Evolutionary conservation across 495 filamentous ascomycete species (phyloP).

Genomic region (Talaromyces borbonicus): DNA sequence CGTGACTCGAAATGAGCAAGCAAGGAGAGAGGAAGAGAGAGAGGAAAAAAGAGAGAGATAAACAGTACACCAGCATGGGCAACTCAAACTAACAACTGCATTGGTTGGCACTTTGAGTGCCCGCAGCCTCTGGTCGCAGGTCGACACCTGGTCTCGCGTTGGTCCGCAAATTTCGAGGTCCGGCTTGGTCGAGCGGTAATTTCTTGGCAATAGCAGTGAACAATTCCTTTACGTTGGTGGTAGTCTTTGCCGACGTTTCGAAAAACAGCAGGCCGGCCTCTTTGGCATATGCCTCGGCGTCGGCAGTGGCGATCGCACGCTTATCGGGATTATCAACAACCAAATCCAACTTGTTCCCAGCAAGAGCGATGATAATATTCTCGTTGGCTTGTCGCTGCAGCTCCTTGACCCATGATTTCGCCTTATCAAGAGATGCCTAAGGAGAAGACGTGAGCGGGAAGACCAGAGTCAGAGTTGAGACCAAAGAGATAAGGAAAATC

Average conservation of each 20-base stretch:
- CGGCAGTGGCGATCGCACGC: conserved; percentile 75
- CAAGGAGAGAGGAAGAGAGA: not conserved
- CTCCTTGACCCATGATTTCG: conserved; percentile 99
- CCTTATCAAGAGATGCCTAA: conserved; percentile 95
- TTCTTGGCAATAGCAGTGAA: conserved; percentile 99
- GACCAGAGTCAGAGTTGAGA: not conserved
- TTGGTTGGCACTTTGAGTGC: conserved; percentile 60
- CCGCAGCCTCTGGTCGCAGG: conserved; percentile 64
- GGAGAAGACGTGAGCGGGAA: too few relatives aligned
- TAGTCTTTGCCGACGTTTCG: conserved; percentile 94
- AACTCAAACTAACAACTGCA: conserved; percentile 70
- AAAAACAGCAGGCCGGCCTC: conserved; percentile 94
- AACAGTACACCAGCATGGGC: too few relatives aligned
- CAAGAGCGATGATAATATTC: conserved; percentile 97
- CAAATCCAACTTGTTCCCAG: conserved; percentile 95
- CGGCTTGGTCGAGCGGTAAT: conserved; percentile 87
- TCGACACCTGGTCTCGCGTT: conserved; percentile 73
- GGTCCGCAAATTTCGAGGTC: conserved; percentile 68
- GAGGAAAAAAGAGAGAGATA: not conserved
- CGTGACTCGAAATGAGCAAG: not conserved
- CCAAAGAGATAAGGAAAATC: conserved; percentile 16
- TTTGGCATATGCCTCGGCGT: conserved; percentile 88
- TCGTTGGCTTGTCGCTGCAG: conserved; percentile 97
- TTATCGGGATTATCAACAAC: conserved; percentile 86
- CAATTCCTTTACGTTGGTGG: conserved; percentile 87